Evolutionary conservation across 2,329 filamentous ascomycete genomes (phyloP), one percentile per base, ranked within the genome.

Genomic region (Boeremia exigua): DNA sequence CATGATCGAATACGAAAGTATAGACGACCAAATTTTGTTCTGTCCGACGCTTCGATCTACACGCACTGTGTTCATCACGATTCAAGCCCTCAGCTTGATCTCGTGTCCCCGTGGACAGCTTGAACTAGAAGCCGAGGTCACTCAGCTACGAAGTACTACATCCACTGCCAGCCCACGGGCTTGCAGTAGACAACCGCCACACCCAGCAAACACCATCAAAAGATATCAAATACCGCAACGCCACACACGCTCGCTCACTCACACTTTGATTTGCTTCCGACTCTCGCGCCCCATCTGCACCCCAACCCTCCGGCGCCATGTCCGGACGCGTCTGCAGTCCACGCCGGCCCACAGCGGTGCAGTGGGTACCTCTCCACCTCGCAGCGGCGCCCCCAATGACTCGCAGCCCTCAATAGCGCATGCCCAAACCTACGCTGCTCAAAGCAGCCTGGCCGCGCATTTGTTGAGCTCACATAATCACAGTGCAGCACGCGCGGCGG

Each of bases 391-490:
- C 12, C 29, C 27, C 23, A 28, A n/a, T 27, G 15, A 30, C 27
- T 25, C 28, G 4, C 12, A 9, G 27, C 51, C 32, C 43, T 25
- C 37, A 38, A 29, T 54, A 54, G 45, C 33, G 45, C 34, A 28
- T 54, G 32, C 44, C 48, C 39, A 49, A 48, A 32, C 39, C 28
- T 45, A 48, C 51, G 34, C 37, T 37, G 27, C 38, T 23, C 8
- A 23, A 15, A 17, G 19, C 29, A 33, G 33, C 45, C 34, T 39
- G 45, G 33, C 11, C 29, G 15, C 36, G 34, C 44, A 38, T 17
- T 15, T 44, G 51, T 48, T 44, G 33, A 36, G 30, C n/a, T 42
- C 10, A n/a, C 10, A 14, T 6, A 8, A 9, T 23, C 12, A 28
- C 14, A 32, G 27, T 43, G 17, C 25, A 19, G 45, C 45, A 44